These are phyloP conservation scores for Gymnopilus dilepis DNA, from an alignment of 768 basidiomycete species.

Conservation along the genomic window DNA sequence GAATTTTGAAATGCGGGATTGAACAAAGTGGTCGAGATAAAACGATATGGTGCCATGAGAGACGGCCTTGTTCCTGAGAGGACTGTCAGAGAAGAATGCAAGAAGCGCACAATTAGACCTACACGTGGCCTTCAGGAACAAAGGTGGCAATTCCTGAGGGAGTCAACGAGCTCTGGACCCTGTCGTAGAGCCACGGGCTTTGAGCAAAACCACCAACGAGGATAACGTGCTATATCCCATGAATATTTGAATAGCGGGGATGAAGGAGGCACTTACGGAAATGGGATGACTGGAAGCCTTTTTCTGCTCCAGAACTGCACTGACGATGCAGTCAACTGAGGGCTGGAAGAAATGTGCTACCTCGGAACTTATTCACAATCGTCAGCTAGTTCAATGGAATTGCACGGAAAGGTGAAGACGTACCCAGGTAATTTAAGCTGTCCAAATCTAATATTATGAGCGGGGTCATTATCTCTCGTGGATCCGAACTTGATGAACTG, in stretches of 20 bases:
- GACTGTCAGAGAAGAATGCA: neutral
- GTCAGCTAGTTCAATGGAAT: neutral
- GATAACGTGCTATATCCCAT: constrained; percentile 39
- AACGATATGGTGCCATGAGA: constrained; percentile 52
- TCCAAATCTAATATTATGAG: constrained; percentile 48
- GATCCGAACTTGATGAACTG: constrained; percentile 55
- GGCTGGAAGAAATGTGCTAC: constrained; percentile 45
- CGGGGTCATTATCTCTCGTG: constrained; percentile 43
- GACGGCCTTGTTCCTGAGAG: constrained; percentile 48
- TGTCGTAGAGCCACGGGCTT: constrained; percentile 55
- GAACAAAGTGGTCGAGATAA: constrained; percentile 54
- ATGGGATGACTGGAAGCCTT: constrained; percentile 33
- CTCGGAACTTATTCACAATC: constrained; percentile 30
- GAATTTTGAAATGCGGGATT: constrained; percentile 49
- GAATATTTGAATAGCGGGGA: neutral
- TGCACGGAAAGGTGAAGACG: neutral
- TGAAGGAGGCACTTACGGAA: constrained; percentile 29
- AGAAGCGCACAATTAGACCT: constrained; percentile 21
- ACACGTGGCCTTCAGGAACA: constrained; percentile 62
- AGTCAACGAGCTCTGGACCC: constrained; percentile 44
- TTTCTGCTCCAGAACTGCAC: constrained; percentile 35
- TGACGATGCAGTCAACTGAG: constrained; percentile 40
- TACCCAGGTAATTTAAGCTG: constrained; percentile 49
- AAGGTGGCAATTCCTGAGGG: constrained; percentile 45
- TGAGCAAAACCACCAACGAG: constrained; percentile 66